These are phyloP conservation scores for Xylariaceae sp. DNA, from an alignment of 2,329 filamentous ascomycete genomes.

Conservation along the genomic window DNA sequence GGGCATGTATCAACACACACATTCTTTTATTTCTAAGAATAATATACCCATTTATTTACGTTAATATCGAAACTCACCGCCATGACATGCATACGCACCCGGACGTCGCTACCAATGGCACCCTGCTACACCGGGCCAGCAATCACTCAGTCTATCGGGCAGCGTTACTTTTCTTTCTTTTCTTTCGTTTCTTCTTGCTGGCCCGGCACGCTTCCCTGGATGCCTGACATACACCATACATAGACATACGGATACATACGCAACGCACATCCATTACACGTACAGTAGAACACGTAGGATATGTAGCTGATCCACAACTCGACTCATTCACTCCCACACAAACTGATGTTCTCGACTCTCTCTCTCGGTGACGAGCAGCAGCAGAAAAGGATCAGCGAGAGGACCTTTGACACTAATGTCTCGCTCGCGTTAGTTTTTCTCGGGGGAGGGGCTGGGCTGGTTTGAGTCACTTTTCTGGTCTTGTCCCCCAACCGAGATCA, in stretches of 20 bases:
- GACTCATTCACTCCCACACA: neutral
- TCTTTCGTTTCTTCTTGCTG: neutral
- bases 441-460: too few relatives aligned
- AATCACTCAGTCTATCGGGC: slow-evolving; percentile 7
- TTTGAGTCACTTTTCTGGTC: too few relatives aligned
- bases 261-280: neutral
- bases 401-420: neutral
- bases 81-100: slow-evolving; percentile 15
- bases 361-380: neutral
- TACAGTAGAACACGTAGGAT: neutral
- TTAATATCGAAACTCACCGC: slow-evolving; percentile 17
- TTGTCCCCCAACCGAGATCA: too few relatives aligned
- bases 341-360: neutral
- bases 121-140: slow-evolving; percentile 2
- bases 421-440: too few relatives aligned
- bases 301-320: neutral
- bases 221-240: slow-evolving; percentile 15
- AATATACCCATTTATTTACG: too few relatives aligned
- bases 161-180: slow-evolving; percentile 9
- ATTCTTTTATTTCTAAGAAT: too few relatives aligned
- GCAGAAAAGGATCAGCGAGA: neutral
- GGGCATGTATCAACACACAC: too few relatives aligned
- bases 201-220: slow-evolving; percentile 11
- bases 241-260: slow-evolving; percentile 1
- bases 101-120: neutral